Evolutionary conservation across 148 eudicot genomes (phyloP).

Genomic region (Rhododendron mucronatum): DNA sequence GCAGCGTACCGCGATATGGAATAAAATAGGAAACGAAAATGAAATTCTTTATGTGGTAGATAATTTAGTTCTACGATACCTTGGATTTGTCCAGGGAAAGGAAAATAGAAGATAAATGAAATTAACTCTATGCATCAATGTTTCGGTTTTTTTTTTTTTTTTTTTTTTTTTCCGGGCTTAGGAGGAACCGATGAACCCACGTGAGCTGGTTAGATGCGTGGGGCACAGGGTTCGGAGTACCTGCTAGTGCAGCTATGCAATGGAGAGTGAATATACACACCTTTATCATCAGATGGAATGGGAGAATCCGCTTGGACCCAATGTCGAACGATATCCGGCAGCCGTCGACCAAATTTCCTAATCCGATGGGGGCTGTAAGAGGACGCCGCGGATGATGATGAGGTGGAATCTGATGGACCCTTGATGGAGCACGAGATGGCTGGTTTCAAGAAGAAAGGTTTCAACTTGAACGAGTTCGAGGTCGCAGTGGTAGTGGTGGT

Average conservation of each 20-base stretch:
- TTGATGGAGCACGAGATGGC: conserved; percentile 14
- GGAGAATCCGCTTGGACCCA: conserved; percentile 14
- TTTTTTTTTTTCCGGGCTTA: neutral
- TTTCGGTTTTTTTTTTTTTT: neutral
- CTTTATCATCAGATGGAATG: neutral
- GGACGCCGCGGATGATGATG: neutral
- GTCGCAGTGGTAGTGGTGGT: neutral
- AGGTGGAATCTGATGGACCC: conserved; percentile 15
- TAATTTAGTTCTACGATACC: neutral
- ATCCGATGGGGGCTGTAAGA: neutral
- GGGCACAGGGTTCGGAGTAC: neutral
- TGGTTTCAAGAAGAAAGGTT: neutral
- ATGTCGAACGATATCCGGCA: conserved; percentile 14
- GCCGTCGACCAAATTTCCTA: neutral
- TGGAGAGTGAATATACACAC: neutral
- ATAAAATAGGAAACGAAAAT: neutral
- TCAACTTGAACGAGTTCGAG: neutral
- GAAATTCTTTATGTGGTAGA: neutral
- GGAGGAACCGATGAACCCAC: neutral
- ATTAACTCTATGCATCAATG: neutral
- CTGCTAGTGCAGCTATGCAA: too few relatives aligned
- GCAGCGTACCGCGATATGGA: neutral
- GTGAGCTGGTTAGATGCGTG: neutral
- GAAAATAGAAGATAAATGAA: neutral
- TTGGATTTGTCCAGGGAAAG: neutral